Conservation (phyloP, 345 rosid species). For the Syzygium oleosum region DNA sequence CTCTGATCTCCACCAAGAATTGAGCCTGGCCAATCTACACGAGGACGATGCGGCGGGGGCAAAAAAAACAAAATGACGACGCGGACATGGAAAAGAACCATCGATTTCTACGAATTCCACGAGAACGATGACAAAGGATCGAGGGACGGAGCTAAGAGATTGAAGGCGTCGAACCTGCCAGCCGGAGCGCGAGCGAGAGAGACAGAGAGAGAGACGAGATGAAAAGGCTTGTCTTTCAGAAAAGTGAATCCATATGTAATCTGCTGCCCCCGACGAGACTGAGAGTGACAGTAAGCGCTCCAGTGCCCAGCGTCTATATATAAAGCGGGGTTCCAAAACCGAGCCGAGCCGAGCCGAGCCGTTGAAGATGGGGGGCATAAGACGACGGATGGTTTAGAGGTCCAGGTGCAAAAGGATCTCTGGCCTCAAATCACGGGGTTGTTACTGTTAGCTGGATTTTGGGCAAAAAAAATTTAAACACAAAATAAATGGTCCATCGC, state of each 20-base stretch:
- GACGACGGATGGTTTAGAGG: not conserved
- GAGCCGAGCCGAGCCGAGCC: conserved; percentile 2
- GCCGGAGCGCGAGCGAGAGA: not conserved
- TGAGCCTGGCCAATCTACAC: not conserved
- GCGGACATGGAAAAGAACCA: not conserved
- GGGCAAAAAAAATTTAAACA: not conserved
- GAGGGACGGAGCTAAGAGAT: not conserved
- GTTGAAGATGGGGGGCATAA: not conserved
- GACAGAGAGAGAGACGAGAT: not conserved
- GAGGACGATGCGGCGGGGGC: not conserved
- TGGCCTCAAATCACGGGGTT: not conserved
- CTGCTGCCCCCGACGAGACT: not conserved
- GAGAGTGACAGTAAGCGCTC: not conserved
- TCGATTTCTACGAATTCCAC: not conserved
- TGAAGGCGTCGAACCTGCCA: not conserved
- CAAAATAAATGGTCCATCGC: not conserved
- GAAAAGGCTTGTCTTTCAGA: not conserved
- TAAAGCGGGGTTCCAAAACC: not conserved
- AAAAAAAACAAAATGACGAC: not conserved
- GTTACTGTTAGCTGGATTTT: not conserved
- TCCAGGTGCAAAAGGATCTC: too few relatives aligned
- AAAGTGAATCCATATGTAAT: not conserved
- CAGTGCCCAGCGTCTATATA: too few relatives aligned
- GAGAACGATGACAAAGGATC: not conserved
- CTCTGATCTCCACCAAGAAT: not conserved